Conservation (phyloP, 2,329 filamentous ascomycete genomes). For the Cadophora sp. region DNA sequence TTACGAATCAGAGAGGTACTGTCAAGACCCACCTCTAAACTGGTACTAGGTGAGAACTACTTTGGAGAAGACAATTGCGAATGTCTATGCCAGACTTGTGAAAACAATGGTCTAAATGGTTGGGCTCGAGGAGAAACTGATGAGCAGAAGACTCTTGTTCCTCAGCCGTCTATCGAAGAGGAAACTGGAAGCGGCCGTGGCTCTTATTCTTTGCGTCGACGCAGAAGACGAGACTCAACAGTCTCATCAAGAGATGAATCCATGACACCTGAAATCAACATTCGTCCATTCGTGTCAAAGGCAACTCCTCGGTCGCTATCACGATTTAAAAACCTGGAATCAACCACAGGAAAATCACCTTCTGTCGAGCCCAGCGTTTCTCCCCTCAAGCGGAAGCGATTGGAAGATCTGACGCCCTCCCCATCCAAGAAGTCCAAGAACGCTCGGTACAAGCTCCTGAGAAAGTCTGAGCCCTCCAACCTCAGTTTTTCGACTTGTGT, state of each 20-base stretch:
- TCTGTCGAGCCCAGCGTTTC: conserved; percentile 29
- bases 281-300: conserved; percentile 41
- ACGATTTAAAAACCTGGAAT: conserved; percentile 35
- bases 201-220: conserved; percentile 62
- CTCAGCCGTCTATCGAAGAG: conserved; percentile 43
- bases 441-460: conserved; percentile 12
- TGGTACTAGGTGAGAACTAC: conserved; percentile 73
- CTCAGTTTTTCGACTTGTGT: conserved; percentile 25
- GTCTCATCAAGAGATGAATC: conserved; percentile 63
- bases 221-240: conserved; percentile 54
- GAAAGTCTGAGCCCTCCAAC: conserved; percentile 32
- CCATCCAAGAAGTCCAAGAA: conserved; percentile 25
- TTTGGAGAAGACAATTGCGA: conserved; percentile 96
- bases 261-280: conserved; percentile 57
- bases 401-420: conserved; percentile 20
- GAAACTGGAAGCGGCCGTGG: conserved; percentile 27
- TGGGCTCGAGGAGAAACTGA: conserved; percentile 69
- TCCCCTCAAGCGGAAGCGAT: conserved; percentile 38
- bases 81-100: conserved; percentile 89
- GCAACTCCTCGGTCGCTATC: conserved; percentile 37
- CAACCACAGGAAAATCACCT: conserved; percentile 34
- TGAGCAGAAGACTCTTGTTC: conserved; percentile 38
- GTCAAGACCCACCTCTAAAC: neutral
- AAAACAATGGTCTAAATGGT: conserved; percentile 76
- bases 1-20: neutral